Evolutionary conservation across 2,329 filamentous ascomycete genomes (phyloP), one percentile per base, ranked within the genome.

Genomic region (Xylariaceae sp.): DNA sequence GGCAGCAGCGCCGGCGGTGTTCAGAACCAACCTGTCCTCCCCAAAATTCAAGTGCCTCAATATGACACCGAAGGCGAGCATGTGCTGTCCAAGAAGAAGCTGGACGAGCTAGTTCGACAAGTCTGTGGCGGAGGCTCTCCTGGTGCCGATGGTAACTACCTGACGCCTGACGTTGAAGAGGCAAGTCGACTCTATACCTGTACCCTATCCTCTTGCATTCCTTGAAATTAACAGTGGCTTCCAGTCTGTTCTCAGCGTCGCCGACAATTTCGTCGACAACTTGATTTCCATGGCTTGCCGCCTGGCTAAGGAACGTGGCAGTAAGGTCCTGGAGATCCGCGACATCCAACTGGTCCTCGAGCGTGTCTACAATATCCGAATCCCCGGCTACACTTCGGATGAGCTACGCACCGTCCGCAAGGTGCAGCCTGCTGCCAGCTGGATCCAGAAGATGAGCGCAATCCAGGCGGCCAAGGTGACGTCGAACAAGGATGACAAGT

Each of bases 401-500:
- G 94, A 99, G 73, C 82, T 97, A 54, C 86, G 94, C 51, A 97
- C 91, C 0, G 93, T 97, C 31, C 87, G 92, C 69, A 97, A 97
- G 76, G 88, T 95, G 48, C 88, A 94, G 68, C 94, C 94, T 2
- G 86, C 90, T 17, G 77, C 87, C 14, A 89, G 85, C 18, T 99
- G 94, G 91, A 93, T 94, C 56, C 87, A 89, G 60, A 99, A 99
- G 79, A 95, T 99, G 87, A 93, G 91, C 65, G 93, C 94, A 19
- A 88, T 99, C 14, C 91, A 96, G 73, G 93, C 92, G 1, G 90
- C 91, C 43, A 97, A 97, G 76, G 91, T 87, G 42, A 86, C 82
- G 72, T 77, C 82, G 5, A 80, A 82, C 19, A 82, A 82, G 69
- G 75, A 77, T 45, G 79, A 82, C 63, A 75, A 74, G 61, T 74